A percentile compares a stretch with the other conserved stretches of the same genome.
Evolutionary conservation across 495 filamentous ascomycete genomes (phyloP).

Genomic region (Talaromyces thailandensis): DNA sequence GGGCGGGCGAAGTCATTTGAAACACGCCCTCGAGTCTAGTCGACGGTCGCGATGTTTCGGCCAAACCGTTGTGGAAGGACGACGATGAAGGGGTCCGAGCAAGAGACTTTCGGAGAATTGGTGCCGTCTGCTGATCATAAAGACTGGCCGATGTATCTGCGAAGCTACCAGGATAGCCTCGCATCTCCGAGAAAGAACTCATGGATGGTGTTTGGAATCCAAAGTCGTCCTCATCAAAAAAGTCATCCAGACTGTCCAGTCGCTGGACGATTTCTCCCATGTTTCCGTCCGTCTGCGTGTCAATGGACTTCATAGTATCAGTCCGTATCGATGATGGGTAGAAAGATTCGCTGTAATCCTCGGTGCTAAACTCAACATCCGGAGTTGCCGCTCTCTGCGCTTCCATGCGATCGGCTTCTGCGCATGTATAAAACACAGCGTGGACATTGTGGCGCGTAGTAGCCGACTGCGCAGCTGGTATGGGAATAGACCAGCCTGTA

Average conservation of each 20-base stretch:
- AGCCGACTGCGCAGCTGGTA: constrained; percentile 79
- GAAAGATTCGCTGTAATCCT: constrained; percentile 75
- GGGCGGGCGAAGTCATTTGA: constrained; percentile 25
- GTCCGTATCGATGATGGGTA: constrained; percentile 63
- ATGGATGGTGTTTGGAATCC: constrained; percentile 33
- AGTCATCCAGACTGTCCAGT: constrained; percentile 88
- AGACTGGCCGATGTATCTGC: constrained; percentile 74
- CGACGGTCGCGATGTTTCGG: constrained; percentile 54
- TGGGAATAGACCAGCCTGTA: constrained; percentile 91
- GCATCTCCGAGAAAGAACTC: constrained; percentile 35
- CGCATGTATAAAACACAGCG: constrained; percentile 87
- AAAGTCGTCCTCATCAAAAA: constrained; percentile 64
- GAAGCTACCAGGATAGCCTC: constrained; percentile 53
- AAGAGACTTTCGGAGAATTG: constrained; percentile 79
- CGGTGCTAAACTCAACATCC: constrained; percentile 83
- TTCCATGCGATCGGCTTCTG: constrained; percentile 49
- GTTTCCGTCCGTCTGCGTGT: constrained; percentile 65
- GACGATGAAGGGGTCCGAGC: constrained; percentile 59
- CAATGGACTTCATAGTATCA: constrained; percentile 87
- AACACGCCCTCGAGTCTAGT: constrained; percentile 51
- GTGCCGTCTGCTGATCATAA: constrained; percentile 89
- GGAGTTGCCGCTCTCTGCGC: constrained; percentile 59
- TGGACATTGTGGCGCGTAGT: constrained; percentile 88
- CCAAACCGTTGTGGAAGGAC: constrained; percentile 84
- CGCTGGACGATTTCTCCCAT: constrained; percentile 83